Base-by-base conservation (phyloP, 306 rosid species). In the Prunus kanzakura region DNA sequence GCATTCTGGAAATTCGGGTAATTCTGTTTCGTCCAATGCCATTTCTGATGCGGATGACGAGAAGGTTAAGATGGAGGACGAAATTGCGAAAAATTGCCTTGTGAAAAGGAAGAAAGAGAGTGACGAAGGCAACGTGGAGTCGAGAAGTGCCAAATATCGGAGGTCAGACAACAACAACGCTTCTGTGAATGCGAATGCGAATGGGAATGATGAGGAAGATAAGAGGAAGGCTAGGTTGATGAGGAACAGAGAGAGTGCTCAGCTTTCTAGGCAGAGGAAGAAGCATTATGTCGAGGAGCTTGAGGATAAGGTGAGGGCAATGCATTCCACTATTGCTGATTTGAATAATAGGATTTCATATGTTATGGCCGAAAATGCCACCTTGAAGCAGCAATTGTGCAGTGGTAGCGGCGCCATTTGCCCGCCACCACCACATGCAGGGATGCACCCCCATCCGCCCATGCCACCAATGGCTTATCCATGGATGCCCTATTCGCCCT, bases 201-300 rank as follows among this genome's bases (percentile, higher is more conserved):
- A 66, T 13, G 27, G 13, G 67, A 64, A 81, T 25, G 96, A 80
- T 0, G 97, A 86, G 2, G 97, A 88, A 0, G 96, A 87, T 3
- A 96, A 84, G 82, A 87, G 72, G 88, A 91, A 88, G 84, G 88
- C 93, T 1, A 83, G 98, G 86, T 67, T 96, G 89, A 87, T 91
- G 86, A 86, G 98, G 88, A 96, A 96, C 77, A 82, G 99, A 67
- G 99, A 96, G 82, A 96, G 99, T 76, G 99, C 99, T 10, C 99
- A 91, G 80, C 94, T 96, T 71, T 96, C 99, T 8, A 92, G 99
- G 86, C 98, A 89, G 89, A 92, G 97, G 85, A 96, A 91, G 86
- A 92, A 96, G 85, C 98, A 91, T 83, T 89, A 96, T 64, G 98
- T 96, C 77, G 99, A 93, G 64, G 97, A 92, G 87, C 92, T 96